Percentiles rank a stretch among this genome's conserved stretches.
These are phyloP conservation scores for Pharnaceum exiguum DNA, from an alignment of 148 eudicot species.

Conservation along the genomic window DNA sequence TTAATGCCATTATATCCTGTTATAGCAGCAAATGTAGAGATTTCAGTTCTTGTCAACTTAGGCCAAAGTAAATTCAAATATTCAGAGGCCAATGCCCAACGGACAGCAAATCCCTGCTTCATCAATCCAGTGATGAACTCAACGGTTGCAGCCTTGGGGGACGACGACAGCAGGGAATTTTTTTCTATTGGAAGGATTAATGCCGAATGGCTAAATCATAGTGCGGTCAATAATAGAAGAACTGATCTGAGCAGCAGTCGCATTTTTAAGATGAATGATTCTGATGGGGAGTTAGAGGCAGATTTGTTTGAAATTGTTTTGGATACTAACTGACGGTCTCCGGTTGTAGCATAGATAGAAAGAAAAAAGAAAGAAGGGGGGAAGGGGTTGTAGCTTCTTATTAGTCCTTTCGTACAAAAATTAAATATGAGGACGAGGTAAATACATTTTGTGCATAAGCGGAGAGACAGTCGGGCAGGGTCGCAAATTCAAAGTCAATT, in stretches of 20 bases:
- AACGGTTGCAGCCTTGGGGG: constrained; percentile 29
- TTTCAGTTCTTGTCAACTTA: constrained; percentile 48
- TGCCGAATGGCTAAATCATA: constrained; percentile 46
- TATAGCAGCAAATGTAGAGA: constrained; percentile 52
- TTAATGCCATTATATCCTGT: constrained; percentile 67
- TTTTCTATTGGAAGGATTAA: constrained; percentile 88
- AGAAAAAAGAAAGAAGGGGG: too few relatives aligned
- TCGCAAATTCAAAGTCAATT: too few relatives aligned
- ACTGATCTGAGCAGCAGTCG: background rate
- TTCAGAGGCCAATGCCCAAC: constrained; percentile 44
- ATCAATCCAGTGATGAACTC: constrained; percentile 34
- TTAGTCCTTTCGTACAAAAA: too few relatives aligned
- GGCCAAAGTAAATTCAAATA: constrained; percentile 71
- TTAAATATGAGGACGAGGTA: too few relatives aligned
- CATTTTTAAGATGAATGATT: constrained; percentile 23
- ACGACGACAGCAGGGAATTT: constrained; percentile 79
- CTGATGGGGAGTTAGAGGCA: constrained; percentile 55
- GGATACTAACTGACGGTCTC: constrained; percentile 42
- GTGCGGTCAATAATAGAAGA: constrained; percentile 18
- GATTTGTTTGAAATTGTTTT: constrained; percentile 82
- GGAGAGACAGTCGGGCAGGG: too few relatives aligned
- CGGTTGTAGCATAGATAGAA: too few relatives aligned
- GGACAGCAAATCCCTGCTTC: constrained; percentile 89
- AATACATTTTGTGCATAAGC: too few relatives aligned
- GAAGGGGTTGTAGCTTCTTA: too few relatives aligned